These are phyloP conservation scores for Plasmodium cynomolgi DNA, from an alignment of 169 alveolate species.

Conservation along the genomic window DNA sequence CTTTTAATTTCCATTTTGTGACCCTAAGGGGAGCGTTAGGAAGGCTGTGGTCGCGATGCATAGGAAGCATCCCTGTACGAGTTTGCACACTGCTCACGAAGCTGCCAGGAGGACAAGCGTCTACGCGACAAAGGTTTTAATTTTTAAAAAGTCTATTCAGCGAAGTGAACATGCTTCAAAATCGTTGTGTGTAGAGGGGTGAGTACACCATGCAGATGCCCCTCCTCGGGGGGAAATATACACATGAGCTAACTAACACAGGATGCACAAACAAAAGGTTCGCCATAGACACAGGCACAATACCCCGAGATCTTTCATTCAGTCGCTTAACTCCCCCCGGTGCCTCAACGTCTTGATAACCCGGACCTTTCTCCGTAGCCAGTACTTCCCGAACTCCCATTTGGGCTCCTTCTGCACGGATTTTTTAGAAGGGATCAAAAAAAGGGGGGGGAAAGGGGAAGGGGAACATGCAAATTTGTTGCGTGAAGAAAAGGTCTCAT, in stretches of 20 bases:
- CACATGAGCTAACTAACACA: background rate
- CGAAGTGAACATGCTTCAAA: constrained; percentile 1
- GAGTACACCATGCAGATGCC: background rate
- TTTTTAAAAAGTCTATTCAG: background rate
- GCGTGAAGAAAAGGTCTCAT: background rate
- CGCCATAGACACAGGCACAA: background rate
- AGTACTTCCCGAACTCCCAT: constrained; percentile 69
- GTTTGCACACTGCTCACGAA: background rate
- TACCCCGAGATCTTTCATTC: background rate
- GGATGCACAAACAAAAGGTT: background rate
- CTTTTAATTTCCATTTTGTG: background rate
- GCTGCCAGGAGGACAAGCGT: background rate
- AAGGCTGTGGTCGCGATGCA: background rate
- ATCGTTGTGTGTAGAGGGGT: background rate
- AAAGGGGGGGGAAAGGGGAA: background rate
- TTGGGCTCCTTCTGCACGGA: background rate
- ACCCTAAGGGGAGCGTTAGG: background rate
- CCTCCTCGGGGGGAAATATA: background rate
- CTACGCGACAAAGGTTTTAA: background rate
- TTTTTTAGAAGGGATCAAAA: background rate
- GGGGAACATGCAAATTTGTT: background rate
- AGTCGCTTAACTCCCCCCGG: constrained; percentile 7
- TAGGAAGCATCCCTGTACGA: background rate
- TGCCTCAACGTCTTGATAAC: constrained; percentile 42
- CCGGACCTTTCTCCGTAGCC: constrained; percentile 35